phyloP scores from a whole-genome alignment of 75 land plant species.

The Larix kaempferi region DNA sequence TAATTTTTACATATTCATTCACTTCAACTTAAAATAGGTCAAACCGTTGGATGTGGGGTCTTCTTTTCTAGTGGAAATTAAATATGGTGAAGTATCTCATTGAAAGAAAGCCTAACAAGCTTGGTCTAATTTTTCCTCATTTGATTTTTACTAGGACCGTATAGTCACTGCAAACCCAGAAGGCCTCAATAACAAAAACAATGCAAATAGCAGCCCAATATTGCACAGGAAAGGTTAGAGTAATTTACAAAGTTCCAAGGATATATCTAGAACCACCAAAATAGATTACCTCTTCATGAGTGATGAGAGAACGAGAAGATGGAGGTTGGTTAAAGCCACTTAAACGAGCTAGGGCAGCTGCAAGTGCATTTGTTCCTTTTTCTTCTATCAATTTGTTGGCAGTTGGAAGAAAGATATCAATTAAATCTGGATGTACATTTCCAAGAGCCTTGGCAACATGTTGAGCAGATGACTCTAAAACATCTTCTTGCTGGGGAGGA shows the following conservation, averaged over 20 bases:
- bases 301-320: constrained; percentile 80
- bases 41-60: too few relatives aligned
- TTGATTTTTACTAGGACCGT: not conserved
- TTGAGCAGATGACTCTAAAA: constrained; percentile 74
- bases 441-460: constrained; percentile 74
- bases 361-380: constrained; percentile 63
- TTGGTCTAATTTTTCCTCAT: too few relatives aligned
- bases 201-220: not conserved
- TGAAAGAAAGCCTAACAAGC: too few relatives aligned
- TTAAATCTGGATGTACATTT: constrained; percentile 82
- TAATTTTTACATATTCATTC: too few relatives aligned
- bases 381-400: constrained; percentile 65
- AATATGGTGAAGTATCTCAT: too few relatives aligned
- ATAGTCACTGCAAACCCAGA: not conserved
- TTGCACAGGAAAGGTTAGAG: not conserved
- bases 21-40: too few relatives aligned
- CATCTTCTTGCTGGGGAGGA: constrained; percentile 69
- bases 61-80: too few relatives aligned
- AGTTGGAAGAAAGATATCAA: constrained; percentile 66
- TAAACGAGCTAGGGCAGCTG: constrained; percentile 92
- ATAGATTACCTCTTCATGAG: constrained; percentile 68
- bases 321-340: constrained; percentile 96
- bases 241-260: not conserved
- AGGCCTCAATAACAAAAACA: not conserved
- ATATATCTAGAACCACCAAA: too few relatives aligned